Evolutionary conservation across 2,329 filamentous ascomycete species (phyloP).

Genomic region (Cercospora brassicicola): DNA sequence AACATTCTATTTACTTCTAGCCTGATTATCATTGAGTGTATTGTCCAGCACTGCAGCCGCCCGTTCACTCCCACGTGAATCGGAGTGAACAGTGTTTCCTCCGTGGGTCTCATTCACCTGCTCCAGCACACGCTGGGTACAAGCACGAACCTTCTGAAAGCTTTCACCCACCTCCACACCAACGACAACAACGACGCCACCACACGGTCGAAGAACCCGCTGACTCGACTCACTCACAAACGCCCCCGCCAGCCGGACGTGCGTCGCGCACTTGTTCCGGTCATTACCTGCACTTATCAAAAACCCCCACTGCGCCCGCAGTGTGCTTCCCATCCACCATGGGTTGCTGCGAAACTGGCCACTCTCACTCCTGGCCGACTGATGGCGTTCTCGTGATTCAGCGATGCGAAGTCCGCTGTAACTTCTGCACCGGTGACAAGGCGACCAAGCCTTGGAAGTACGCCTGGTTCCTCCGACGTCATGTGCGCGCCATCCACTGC

Average conservation of each 20-base stretch:
- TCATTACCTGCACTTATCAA: background rate
- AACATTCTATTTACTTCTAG: background rate
- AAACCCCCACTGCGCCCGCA: background rate
- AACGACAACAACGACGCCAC: background rate
- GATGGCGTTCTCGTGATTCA: constrained; percentile 31
- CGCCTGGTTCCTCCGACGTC: constrained; percentile 36
- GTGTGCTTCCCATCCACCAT: constrained; percentile 20
- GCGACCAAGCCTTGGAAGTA: constrained; percentile 29
- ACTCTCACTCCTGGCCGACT: constrained; percentile 32
- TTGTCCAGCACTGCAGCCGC: background rate
- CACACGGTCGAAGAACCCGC: background rate
- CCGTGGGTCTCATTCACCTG: background rate
- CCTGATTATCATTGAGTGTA: background rate
- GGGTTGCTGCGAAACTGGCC: constrained; percentile 32
- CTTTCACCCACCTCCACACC: background rate
- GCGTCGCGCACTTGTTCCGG: background rate
- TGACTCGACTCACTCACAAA: background rate
- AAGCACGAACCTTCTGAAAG: background rate
- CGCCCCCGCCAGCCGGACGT: background rate
- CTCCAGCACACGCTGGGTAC: background rate
- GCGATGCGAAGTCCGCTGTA: constrained; percentile 33
- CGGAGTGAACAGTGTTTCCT: background rate
- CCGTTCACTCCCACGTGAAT: background rate
- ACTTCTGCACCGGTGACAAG: constrained; percentile 28
- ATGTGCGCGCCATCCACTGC: constrained; percentile 32